These are phyloP conservation scores for Ustilago shanxiensis DNA, from an alignment of 1,284 basidiomycete genomes.

Conservation along the genomic window DNA sequence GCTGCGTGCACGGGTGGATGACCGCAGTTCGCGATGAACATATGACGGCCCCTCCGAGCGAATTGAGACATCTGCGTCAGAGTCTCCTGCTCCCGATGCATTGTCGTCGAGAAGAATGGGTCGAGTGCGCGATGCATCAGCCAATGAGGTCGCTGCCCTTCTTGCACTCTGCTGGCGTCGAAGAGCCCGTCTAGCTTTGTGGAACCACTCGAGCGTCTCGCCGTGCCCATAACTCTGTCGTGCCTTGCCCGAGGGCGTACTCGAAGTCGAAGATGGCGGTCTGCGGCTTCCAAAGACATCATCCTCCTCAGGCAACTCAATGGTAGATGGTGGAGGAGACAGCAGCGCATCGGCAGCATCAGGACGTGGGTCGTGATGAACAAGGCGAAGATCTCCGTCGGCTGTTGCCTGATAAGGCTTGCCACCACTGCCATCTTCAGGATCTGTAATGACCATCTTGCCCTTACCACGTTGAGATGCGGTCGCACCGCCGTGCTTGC, in stretches of 20 bases:
- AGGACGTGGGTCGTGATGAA: constrained; percentile 58
- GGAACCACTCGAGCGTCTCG: constrained; percentile 59
- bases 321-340: constrained; percentile 21
- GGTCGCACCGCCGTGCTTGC: constrained; percentile 4
- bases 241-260: constrained; percentile 26
- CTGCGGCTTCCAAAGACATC: constrained; percentile 20
- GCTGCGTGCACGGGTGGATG: constrained; percentile 16
- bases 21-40: constrained; percentile 21
- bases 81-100: constrained; percentile 28
- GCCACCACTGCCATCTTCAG: constrained; percentile 52
- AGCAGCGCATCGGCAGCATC: constrained; percentile 45
- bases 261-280: constrained; percentile 18
- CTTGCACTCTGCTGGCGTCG: constrained; percentile 40
- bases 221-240: constrained; percentile 32
- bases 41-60: constrained; percentile 32
- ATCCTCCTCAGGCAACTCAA: constrained; percentile 27
- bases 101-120: constrained; percentile 15
- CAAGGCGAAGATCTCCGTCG: constrained; percentile 52
- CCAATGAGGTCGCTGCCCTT: constrained; percentile 9
- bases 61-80: constrained; percentile 42
- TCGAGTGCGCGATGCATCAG: constrained; percentile 4
- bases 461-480: constrained; percentile 33
- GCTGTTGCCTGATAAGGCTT: constrained; percentile 50
- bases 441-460: constrained; percentile 53
- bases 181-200: constrained; percentile 51